Evolutionary conservation across 2,329 filamentous ascomycete species (phyloP), one percentile per base, ranked within the genome.

Genomic region (Diaporthe eres): DNA sequence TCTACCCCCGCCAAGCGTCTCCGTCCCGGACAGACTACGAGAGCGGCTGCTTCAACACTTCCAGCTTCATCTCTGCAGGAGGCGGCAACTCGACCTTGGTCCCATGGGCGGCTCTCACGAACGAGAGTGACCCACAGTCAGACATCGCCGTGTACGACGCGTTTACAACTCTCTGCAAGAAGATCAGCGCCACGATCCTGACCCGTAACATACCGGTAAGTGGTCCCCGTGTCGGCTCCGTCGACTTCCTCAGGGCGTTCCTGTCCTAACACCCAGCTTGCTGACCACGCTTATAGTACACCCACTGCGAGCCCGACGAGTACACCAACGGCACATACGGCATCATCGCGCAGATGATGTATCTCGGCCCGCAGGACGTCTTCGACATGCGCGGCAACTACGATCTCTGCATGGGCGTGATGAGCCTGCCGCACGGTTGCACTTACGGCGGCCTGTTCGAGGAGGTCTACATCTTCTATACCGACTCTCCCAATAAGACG

Each of bases 321-420:
- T 31, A 31, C 37, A 34, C 17, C 25, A 71, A 57, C 51, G 34
- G 68, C 39, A 58, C 37, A 5, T 49, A 58, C 53, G 28, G 53
- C 12, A 15, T 71, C 53, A 47, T 71, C 17, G 68, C 51, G 5
- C 53, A 57, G 68, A 17, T 71, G 25, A 71, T 28, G 22, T 71
- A 71, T 19, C 39, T 44, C 17, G 68, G 51, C 51, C 25, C 68
- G 4, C 5, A 58, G 4, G 37, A n/a, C 12, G 47, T 13, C 2
- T 47, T 31, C 68, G 53, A 58, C 51, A 71, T 71, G 53, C 51
- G 51, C 31, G 37, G 25, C 17, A 2, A 34, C 17, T 34, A 58
- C 53, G 53, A 71, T 1, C 12, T 22, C 51, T 71, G 68, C 34
- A 8, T 58, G 51, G 19, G 17, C 2, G 17, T 4, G 2, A 47